These are phyloP conservation scores for Penicillium pulvis DNA, from an alignment of 495 filamentous ascomycete genomes.

Conservation along the genomic window DNA sequence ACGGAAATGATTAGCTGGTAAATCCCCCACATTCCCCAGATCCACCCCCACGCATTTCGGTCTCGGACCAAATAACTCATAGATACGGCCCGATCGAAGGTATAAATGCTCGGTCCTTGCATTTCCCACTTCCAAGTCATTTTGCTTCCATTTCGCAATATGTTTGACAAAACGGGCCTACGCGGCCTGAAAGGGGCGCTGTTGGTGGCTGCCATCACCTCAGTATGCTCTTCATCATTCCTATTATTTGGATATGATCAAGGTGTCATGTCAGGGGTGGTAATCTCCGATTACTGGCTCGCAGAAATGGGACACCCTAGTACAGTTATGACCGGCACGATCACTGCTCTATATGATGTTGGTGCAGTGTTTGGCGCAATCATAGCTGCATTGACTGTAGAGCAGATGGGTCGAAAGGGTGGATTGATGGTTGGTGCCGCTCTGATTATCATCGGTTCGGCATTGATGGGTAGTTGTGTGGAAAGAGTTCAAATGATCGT, in stretches of 20 bases:
- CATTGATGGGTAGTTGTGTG: constrained; percentile 51
- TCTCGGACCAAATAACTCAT: constrained; percentile 15
- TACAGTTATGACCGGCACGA: constrained; percentile 21
- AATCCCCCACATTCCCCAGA: constrained; percentile 21
- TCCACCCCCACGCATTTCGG: constrained; percentile 23
- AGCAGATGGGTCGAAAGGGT: constrained; percentile 50
- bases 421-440: constrained; percentile 47
- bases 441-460: constrained; percentile 52
- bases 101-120: constrained; percentile 3
- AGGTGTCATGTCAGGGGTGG: constrained; percentile 35
- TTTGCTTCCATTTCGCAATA: neutral
- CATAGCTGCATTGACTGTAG: constrained; percentile 47
- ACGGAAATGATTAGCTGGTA: neutral
- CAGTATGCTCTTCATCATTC: constrained; percentile 30
- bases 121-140: neutral
- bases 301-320: constrained; percentile 19
- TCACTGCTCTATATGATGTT: constrained; percentile 56
- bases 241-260: constrained; percentile 39
- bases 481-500: constrained; percentile 35
- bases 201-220: constrained; percentile 31
- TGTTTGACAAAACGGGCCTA: constrained; percentile 21
- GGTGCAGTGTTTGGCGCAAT: constrained; percentile 58
- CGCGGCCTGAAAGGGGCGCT: constrained; percentile 14
- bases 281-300: constrained; percentile 23
- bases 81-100: constrained; percentile 7